phyloP scores from a whole-genome alignment of 768 basidiomycete genomes.

The Cantharellus anzutake region DNA sequence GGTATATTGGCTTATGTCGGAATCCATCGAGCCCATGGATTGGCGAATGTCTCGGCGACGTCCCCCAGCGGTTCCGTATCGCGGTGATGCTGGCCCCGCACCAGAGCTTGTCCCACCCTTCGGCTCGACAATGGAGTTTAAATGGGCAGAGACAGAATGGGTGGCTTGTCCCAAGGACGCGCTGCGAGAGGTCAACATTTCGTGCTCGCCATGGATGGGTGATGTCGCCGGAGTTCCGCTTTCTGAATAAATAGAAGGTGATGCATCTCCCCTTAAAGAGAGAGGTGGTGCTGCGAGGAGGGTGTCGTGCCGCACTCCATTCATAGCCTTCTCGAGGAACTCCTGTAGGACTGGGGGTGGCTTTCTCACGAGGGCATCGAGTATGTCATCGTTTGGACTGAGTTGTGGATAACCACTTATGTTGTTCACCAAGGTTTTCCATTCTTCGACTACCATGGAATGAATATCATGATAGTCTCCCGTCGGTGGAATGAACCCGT shows the following conservation, averaged over 20 bases:
- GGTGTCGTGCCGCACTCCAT: not conserved
- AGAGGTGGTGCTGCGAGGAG: not conserved
- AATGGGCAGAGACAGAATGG: too few relatives aligned
- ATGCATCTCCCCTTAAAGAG: too few relatives aligned
- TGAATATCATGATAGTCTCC: slow-evolving; percentile 89
- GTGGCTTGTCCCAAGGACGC: too few relatives aligned
- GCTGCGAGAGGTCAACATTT: too few relatives aligned
- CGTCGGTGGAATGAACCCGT: slow-evolving; percentile 82
- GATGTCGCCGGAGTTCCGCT: too few relatives aligned
- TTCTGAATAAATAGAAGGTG: not conserved
- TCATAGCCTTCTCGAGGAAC: not conserved
- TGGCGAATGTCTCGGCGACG: slow-evolving; percentile 2
- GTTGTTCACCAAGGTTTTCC: slow-evolving; percentile 23
- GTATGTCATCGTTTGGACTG: slow-evolving; percentile 14
- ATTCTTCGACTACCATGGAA: slow-evolving; percentile 81
- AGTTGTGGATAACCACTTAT: slow-evolving; percentile 47
- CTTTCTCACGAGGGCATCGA: not conserved
- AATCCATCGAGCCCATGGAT: slow-evolving; percentile 58
- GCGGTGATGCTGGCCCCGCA: not conserved
- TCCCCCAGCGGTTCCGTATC: slow-evolving; percentile 10
- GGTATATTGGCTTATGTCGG: slow-evolving; percentile 19
- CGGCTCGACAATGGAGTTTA: slow-evolving; percentile 9
- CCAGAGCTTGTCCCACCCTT: slow-evolving; percentile 1
- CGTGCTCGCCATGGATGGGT: too few relatives aligned
- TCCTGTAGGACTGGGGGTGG: not conserved